A percentile compares a stretch with the other conserved stretches of the same genome.
These are phyloP conservation scores for Lactarius tabidus DNA, from an alignment of 768 basidiomycete genomes.

Conservation along the genomic window DNA sequence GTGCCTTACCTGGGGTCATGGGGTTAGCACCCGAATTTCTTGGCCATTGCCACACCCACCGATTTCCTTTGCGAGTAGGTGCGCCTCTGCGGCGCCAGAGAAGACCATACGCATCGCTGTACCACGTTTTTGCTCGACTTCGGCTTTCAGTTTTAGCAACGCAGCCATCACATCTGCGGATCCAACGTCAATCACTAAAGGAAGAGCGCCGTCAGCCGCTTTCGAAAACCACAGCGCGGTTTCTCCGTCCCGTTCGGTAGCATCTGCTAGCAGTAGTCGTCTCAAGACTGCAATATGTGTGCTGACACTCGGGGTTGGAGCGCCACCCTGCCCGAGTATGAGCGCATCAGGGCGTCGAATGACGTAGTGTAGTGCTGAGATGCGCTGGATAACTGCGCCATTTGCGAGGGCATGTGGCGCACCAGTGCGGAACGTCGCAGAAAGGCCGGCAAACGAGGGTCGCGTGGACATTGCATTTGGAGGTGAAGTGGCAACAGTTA, in stretches of 20 bases:
- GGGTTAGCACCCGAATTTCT: neutral
- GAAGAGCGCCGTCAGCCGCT: constrained; percentile 45
- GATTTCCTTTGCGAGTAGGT: constrained; percentile 62
- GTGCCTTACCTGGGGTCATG: constrained; percentile 45
- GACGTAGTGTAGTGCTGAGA: constrained; percentile 46
- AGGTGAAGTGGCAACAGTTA: constrained; percentile 39
- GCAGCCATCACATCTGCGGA: constrained; percentile 76
- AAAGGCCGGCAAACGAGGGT: constrained; percentile 19
- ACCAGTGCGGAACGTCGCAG: constrained; percentile 35
- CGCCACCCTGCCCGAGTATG: neutral
- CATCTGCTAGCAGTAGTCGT: constrained; percentile 48
- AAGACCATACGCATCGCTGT: constrained; percentile 42
- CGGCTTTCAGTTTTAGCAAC: constrained; percentile 55
- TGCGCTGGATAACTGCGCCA: constrained; percentile 42
- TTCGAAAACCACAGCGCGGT: constrained; percentile 35
- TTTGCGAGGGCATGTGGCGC: constrained; percentile 39
- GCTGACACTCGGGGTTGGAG: constrained; percentile 52
- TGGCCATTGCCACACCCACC: constrained; percentile 28
- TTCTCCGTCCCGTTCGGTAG: constrained; percentile 32
- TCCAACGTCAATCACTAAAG: constrained; percentile 62
- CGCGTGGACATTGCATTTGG: constrained; percentile 27
- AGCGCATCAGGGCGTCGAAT: constrained; percentile 42
- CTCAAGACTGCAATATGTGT: constrained; percentile 78
- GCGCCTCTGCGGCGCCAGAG: constrained; percentile 55
- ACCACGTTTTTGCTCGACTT: constrained; percentile 41